A percentile compares a stretch with the other conserved stretches of the same genome.
Evolutionary conservation across 148 eudicot genomes (phyloP).

Genomic region (Camellia granthamiana): DNA sequence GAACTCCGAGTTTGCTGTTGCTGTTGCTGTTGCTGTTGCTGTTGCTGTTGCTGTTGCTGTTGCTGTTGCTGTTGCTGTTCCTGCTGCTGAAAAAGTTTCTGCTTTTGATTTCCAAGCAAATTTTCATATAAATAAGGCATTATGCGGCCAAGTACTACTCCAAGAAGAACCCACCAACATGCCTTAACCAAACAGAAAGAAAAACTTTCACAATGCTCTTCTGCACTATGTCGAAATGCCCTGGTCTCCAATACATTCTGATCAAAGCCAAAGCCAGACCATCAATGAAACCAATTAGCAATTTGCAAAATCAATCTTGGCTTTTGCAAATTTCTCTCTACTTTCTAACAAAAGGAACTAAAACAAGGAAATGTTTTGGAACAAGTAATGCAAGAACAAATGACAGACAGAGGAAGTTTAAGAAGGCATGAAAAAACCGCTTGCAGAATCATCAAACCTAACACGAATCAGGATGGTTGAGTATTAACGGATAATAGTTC

Average conservation of each 20-base stretch:
- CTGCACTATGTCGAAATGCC: conserved; percentile 4
- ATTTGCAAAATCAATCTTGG: neutral
- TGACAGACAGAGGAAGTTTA: neutral
- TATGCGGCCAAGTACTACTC: conserved; percentile 33
- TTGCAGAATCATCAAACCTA: neutral
- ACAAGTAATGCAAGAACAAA: neutral
- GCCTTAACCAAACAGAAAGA: conserved; percentile 32
- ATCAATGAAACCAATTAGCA: conserved; percentile 4
- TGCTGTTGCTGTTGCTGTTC: conserved; percentile 47
- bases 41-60: conserved; percentile 25
- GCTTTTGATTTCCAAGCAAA: conserved; percentile 24
- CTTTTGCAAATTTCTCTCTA: neutral
- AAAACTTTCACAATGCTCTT: conserved; percentile 19
- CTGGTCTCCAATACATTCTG: conserved; percentile 17
- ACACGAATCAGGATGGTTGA: neutral
- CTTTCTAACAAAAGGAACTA: neutral
- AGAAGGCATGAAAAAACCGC: neutral
- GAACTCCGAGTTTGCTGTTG: conserved; percentile 36
- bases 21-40: conserved; percentile 42
- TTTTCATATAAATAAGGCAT: conserved; percentile 22
- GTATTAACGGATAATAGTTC: neutral
- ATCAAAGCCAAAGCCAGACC: conserved; percentile 11
- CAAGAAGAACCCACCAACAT: conserved; percentile 47
- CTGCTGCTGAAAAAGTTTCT: conserved; percentile 21
- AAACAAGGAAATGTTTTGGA: neutral